Percentiles rank a stretch among this genome's conserved stretches.
phyloP scores from a whole-genome alignment of 306 rosid genomes.

The Astragalus glycyphyllos region DNA sequence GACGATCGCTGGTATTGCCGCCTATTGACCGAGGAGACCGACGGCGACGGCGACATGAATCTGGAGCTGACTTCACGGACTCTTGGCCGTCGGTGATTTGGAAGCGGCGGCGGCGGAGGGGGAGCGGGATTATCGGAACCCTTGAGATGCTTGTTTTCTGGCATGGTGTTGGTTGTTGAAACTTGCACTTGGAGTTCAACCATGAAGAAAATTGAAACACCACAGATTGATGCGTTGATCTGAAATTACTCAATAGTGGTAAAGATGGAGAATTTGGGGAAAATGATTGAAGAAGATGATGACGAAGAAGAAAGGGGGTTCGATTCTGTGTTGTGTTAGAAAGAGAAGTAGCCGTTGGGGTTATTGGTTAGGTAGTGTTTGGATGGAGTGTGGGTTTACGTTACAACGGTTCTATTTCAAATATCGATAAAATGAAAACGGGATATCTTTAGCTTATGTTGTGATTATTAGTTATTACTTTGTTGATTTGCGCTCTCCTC shows the following conservation, averaged over 20 bases:
- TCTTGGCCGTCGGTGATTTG: constrained; percentile 68
- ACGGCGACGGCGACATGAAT: constrained; percentile 81
- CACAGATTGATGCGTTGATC: constrained; percentile 27
- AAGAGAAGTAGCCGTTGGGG: constrained; percentile 43
- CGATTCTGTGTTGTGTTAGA: constrained; percentile 6
- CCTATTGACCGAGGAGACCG: constrained; percentile 45
- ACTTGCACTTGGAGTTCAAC: constrained; percentile 12
- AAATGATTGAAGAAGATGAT: not conserved
- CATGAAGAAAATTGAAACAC: constrained; percentile 7
- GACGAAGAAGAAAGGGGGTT: not conserved
- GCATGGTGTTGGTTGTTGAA: constrained; percentile 33
- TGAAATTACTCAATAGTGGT: not conserved
- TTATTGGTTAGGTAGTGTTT: not conserved
- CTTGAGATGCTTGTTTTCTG: constrained; percentile 6
- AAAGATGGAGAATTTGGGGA: constrained; percentile 3
- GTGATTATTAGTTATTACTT: not conserved
- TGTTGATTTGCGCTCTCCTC: not conserved
- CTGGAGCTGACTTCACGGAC: constrained; percentile 90
- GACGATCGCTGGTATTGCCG: constrained; percentile 49
- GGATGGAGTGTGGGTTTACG: constrained; percentile 15
- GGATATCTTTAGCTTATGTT: not conserved
- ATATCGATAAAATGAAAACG: constrained; percentile 24
- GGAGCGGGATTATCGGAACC: constrained; percentile 37
- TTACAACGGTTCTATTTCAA: constrained; percentile 46
- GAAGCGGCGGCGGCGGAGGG: constrained; percentile 55